Percentiles rank a stretch among this genome's conserved stretches.
Evolutionary conservation across 139 green algal genomes (phyloP).

Genomic region (Picochlorum sp.): DNA sequence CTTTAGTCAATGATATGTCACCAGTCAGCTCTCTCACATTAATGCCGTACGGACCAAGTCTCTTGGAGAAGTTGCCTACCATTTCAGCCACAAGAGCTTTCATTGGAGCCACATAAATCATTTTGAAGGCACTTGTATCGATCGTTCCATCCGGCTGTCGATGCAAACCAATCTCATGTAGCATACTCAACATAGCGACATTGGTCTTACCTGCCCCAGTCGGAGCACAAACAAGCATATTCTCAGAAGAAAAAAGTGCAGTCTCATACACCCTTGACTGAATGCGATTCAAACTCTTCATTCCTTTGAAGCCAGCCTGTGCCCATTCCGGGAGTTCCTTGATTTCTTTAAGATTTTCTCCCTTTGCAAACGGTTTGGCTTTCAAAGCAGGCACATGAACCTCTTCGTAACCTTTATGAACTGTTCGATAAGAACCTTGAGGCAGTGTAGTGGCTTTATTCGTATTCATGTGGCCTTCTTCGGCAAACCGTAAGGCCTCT

Average conservation of each 20-base stretch:
- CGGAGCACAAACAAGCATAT: slow-evolving; percentile 84
- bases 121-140: slow-evolving; percentile 84
- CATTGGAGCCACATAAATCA: slow-evolving; percentile 98
- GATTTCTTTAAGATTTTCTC: slow-evolving; percentile 64
- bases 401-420: slow-evolving; percentile 87
- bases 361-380: slow-evolving; percentile 72
- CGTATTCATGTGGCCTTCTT: slow-evolving; percentile 78
- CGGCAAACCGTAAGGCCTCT: slow-evolving; percentile 63
- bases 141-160: slow-evolving; percentile 63
- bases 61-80: slow-evolving; percentile 77
- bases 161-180: slow-evolving; percentile 84
- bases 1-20: slow-evolving; percentile 79
- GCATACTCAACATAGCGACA: slow-evolving; percentile 90
- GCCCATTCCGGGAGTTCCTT: slow-evolving; percentile 85
- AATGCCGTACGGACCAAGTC: slow-evolving; percentile 33
- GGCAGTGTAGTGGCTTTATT: slow-evolving; percentile 79
- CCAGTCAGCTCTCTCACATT: slow-evolving; percentile 74
- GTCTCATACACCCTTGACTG: slow-evolving; percentile 78
- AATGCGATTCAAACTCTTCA: slow-evolving; percentile 85
- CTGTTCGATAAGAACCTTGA: slow-evolving; percentile 51
- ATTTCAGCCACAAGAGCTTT: slow-evolving; percentile 98
- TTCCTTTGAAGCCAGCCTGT: slow-evolving; percentile 73
- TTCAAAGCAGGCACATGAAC: slow-evolving; percentile 92
- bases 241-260: slow-evolving; percentile 80
- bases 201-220: slow-evolving; percentile 98